phyloP scores from a whole-genome alignment of 2,329 filamentous ascomycete species.

The Grosmannia serpens region DNA sequence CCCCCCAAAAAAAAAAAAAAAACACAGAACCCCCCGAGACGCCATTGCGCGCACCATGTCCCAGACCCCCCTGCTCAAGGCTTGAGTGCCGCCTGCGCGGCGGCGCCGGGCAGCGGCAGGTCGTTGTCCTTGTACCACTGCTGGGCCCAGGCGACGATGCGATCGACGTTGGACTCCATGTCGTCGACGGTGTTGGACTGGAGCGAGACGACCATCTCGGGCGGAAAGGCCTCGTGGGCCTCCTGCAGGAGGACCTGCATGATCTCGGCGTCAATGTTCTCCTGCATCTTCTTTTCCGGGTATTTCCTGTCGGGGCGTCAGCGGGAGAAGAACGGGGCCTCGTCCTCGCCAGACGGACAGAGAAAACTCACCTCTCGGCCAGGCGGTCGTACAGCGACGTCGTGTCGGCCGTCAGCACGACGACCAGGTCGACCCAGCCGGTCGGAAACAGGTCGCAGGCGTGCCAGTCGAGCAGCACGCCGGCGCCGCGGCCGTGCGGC shows the following conservation, averaged over 20 bases:
- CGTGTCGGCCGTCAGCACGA: slow-evolving; percentile 77
- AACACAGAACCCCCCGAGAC: no score
- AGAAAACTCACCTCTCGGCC: slow-evolving; percentile 44
- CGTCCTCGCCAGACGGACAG: background rate
- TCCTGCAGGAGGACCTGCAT: slow-evolving; percentile 92
- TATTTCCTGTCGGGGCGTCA: slow-evolving; percentile 49
- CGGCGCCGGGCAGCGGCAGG: background rate
- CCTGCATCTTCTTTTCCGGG: slow-evolving; percentile 76
- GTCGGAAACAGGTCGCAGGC: slow-evolving; percentile 91
- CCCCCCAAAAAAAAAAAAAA: no score
- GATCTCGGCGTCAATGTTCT: slow-evolving; percentile 94
- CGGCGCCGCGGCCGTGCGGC: slow-evolving; percentile 59
- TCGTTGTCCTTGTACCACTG: slow-evolving; percentile 65
- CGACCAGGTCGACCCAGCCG: slow-evolving; percentile 88
- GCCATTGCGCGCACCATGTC: background rate
- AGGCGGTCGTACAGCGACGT: slow-evolving; percentile 75
- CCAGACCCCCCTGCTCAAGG: background rate
- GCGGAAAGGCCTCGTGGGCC: slow-evolving; percentile 74
- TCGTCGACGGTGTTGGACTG: slow-evolving; percentile 71
- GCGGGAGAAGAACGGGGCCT: background rate
- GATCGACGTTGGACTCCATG: slow-evolving; percentile 78
- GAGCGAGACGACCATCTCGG: slow-evolving; percentile 81
- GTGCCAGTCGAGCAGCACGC: slow-evolving; percentile 94
- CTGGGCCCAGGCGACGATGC: slow-evolving; percentile 70
- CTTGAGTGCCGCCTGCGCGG: no score